Percentiles rank a stretch among this genome's conserved stretches.
Conservation (phyloP, 192 early-diverging fungal species). For the Backusella parvicylindrica region DNA sequence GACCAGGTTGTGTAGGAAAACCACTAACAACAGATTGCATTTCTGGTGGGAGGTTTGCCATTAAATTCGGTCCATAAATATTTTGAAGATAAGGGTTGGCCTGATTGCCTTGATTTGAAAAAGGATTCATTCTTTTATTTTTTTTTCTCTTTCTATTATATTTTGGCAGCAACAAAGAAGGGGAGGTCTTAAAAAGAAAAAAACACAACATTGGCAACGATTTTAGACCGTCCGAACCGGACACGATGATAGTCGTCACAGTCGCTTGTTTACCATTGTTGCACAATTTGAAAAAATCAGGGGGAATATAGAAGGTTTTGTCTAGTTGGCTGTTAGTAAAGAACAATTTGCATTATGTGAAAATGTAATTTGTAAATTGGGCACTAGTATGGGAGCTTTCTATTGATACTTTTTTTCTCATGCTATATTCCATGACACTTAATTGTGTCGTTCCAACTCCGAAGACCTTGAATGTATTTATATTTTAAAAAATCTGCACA, state of each 20-base stretch:
- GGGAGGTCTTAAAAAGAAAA: neutral
- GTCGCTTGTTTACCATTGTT: neutral
- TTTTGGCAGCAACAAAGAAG: neutral
- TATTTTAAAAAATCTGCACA: neutral
- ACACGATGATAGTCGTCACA: neutral
- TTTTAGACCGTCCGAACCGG: neutral
- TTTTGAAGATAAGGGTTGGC: conserved; percentile 16
- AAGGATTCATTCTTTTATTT: conserved; percentile 18
- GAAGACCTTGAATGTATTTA: too few species aligned
- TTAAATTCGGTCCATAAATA: conserved; percentile 9
- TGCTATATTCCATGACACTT: neutral
- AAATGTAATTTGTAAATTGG: too few species aligned
- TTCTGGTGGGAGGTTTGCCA: conserved; percentile 13
- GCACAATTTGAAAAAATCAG: neutral
- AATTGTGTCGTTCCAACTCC: neutral
- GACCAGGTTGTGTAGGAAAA: conserved; percentile 3
- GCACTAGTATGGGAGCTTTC: neutral
- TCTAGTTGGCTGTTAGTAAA: too few species aligned
- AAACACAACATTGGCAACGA: neutral
- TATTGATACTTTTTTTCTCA: neutral
- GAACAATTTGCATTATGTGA: too few species aligned
- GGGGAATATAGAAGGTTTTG: neutral
- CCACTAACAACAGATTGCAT: conserved; percentile 18
- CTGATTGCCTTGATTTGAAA: conserved; percentile 8
- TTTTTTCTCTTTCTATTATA: neutral